phyloP scores from a whole-genome alignment of 345 rosid species.

The Rhodamnia argentea region DNA sequence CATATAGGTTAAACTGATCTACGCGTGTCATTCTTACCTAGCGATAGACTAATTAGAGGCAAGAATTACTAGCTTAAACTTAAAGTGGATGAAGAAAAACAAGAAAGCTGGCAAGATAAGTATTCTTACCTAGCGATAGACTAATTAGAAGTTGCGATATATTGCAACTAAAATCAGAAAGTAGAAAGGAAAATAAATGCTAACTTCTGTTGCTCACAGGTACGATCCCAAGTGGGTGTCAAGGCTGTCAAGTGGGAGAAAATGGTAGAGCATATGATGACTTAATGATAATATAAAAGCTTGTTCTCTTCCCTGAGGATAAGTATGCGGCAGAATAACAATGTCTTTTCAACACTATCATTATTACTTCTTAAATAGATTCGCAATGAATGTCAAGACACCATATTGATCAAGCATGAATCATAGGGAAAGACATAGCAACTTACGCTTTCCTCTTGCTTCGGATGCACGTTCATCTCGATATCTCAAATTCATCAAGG shows the following conservation, averaged over 20 bases:
- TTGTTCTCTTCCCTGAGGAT: not conserved
- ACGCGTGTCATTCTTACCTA: not conserved
- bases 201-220: not conserved
- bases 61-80: not conserved
- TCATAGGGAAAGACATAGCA: not conserved
- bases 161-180: not conserved
- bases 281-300: not conserved
- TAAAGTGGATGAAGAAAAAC: not conserved
- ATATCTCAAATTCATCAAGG: constrained; percentile 84
- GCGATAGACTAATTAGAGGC: not conserved
- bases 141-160: not conserved
- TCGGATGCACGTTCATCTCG: constrained; percentile 66
- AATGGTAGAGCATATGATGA: not conserved
- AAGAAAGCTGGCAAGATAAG: not conserved
- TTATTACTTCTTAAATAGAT: not conserved
- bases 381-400: not conserved
- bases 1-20: not conserved
- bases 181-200: not conserved
- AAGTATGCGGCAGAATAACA: not conserved
- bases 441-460: constrained; percentile 41
- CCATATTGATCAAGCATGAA: not conserved
- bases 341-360: not conserved
- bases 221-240: not conserved
- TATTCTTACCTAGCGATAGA: not conserved
- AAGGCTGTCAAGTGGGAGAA: not conserved